A percentile compares a stretch with the other conserved stretches of the same genome.
These are phyloP conservation scores for Stygiomarasmius scandens DNA, from an alignment of 1,284 basidiomycete genomes.

Conservation along the genomic window DNA sequence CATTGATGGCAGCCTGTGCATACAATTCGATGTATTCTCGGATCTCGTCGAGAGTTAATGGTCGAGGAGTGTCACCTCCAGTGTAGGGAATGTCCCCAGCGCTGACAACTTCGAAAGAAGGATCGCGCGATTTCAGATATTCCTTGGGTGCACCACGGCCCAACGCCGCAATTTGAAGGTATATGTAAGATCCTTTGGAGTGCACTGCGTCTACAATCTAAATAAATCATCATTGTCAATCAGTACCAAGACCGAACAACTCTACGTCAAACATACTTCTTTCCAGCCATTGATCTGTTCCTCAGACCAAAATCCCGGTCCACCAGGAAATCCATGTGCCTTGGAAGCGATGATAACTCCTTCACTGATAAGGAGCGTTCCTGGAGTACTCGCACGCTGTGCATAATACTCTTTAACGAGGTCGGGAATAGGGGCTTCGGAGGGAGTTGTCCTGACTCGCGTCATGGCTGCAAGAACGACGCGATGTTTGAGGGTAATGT, in stretches of 20 bases:
- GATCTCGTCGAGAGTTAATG: conserved; percentile 36
- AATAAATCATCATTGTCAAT: neutral
- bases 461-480: conserved; percentile 21
- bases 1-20: conserved; percentile 35
- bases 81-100: conserved; percentile 23
- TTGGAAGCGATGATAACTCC: conserved; percentile 33
- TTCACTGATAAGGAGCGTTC: conserved; percentile 35
- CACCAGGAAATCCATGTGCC: neutral
- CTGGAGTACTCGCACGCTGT: conserved; percentile 28
- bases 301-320: conserved; percentile 28
- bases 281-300: neutral
- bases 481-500: conserved; percentile 16
- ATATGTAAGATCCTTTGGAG: conserved; percentile 41
- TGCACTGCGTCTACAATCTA: conserved; percentile 33
- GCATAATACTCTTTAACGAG: conserved; percentile 31
- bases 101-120: conserved; percentile 3
- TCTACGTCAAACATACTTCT: neutral
- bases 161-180: conserved; percentile 47
- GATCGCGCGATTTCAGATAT: neutral
- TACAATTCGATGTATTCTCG: conserved; percentile 36
- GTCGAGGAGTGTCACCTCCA: conserved; percentile 26
- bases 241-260: neutral
- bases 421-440: conserved; percentile 18
- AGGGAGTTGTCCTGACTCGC: conserved; percentile 8
- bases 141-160: conserved; percentile 33